phyloP scores from a whole-genome alignment of 805 yeast genomes.

The Monosporozyma siamensis region DNA sequence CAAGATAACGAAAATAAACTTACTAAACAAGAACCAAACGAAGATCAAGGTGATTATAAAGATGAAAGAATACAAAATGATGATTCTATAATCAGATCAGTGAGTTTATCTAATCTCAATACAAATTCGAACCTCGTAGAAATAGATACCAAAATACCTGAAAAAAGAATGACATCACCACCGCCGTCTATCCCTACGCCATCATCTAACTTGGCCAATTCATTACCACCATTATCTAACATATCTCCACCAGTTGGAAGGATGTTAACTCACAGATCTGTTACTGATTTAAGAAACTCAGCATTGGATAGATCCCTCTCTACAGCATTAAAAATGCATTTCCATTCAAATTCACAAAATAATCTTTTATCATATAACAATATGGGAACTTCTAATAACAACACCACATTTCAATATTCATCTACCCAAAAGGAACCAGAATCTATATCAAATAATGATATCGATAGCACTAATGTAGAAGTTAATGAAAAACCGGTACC shows the following conservation, averaged over 20 bases:
- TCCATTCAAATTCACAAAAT: neutral
- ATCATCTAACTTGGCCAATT: neutral
- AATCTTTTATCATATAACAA: neutral
- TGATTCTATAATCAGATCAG: neutral
- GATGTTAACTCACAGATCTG: neutral
- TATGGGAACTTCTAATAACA: neutral
- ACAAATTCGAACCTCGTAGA: neutral
- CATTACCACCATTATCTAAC: neutral
- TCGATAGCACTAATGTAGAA: too few species aligned
- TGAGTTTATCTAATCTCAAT: neutral
- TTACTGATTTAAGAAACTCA: slow-evolving; percentile 2
- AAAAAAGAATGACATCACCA: neutral
- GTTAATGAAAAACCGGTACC: neutral
- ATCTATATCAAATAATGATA: too few species aligned
- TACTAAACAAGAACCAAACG: too few species aligned
- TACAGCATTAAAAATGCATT: neutral
- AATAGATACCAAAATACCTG: neutral
- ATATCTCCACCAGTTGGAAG: neutral
- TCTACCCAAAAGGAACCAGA: neutral
- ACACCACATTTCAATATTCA: neutral
- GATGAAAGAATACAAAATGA: neutral
- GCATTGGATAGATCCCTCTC: neutral
- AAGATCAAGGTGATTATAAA: too few species aligned
- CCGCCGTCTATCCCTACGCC: neutral
- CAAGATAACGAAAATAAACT: neutral